Conservation (phyloP, 805 yeast species). For the Lachancea cidri region DNA sequence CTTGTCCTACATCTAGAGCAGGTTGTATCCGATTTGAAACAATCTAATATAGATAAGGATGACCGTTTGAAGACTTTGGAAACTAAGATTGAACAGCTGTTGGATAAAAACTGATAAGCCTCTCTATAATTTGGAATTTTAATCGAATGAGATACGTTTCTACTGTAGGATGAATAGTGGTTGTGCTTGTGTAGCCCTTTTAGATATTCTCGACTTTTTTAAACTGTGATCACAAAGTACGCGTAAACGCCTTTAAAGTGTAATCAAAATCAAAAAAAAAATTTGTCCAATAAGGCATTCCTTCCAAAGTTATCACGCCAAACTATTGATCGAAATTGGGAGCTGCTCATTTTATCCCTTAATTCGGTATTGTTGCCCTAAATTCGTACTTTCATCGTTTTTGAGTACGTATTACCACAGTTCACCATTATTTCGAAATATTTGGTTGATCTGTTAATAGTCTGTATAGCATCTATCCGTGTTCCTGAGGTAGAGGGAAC, state of each 20-base stretch:
- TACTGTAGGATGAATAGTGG: too few species aligned
- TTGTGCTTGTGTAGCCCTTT: background rate
- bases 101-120: slow-evolving; percentile 31
- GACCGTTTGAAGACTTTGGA: slow-evolving; percentile 54
- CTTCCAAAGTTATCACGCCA: too few species aligned
- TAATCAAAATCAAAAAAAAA: background rate
- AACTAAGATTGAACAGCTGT: slow-evolving; percentile 51
- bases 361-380: background rate
- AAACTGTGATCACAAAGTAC: background rate
- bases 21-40: slow-evolving; percentile 46
- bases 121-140: too few species aligned
- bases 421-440: background rate
- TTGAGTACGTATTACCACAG: background rate
- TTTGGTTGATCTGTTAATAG: slow-evolving; percentile 1
- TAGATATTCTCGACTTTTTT: too few species aligned
- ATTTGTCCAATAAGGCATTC: too few species aligned
- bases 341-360: background rate
- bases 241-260: background rate
- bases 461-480: slow-evolving; percentile 1
- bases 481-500: background rate
- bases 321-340: too few species aligned
- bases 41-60: slow-evolving; percentile 60
- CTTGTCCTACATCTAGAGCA: slow-evolving; percentile 55
- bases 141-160: too few species aligned
- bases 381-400: background rate